A percentile compares a stretch with the other conserved stretches of the same genome.
Evolutionary conservation across 1,284 basidiomycete species (phyloP).

Genomic region (Leccinum pallidistipes): DNA sequence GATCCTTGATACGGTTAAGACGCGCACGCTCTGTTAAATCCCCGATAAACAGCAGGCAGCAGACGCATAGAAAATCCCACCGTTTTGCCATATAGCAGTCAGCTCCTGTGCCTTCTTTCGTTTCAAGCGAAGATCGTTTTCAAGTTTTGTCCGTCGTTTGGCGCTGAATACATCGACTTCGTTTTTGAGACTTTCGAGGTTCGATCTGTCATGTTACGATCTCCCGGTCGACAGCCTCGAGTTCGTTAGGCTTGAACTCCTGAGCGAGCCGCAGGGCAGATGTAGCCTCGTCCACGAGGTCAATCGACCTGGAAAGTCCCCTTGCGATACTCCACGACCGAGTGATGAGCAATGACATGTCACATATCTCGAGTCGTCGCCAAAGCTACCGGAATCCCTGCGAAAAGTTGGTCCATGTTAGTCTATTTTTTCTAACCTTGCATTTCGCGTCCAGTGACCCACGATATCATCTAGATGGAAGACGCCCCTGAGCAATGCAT

Average conservation of each 20-base stretch:
- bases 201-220: conserved; percentile 73
- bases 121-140: conserved; percentile 59
- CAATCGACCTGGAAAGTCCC: conserved; percentile 38
- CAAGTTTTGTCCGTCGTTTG: conserved; percentile 69
- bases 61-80: conserved; percentile 32
- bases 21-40: conserved; percentile 64
- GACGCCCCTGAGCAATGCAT: conserved; percentile 72
- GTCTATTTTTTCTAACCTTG: conserved; percentile 22
- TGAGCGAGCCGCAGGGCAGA: conserved; percentile 85
- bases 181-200: conserved; percentile 84
- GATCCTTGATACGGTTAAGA: conserved; percentile 74
- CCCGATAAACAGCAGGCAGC: not conserved
- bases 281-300: conserved; percentile 60
- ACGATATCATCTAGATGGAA: conserved; percentile 70
- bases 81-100: conserved; percentile 71
- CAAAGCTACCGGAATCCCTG: conserved; percentile 91
- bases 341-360: conserved; percentile 74
- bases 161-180: conserved; percentile 83
- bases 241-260: conserved; percentile 85
- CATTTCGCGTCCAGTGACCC: conserved; percentile 15
- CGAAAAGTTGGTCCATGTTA: conserved; percentile 86
- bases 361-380: conserved; percentile 84
- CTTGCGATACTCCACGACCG: conserved; percentile 79
- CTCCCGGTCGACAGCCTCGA: conserved; percentile 82
- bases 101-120: conserved; percentile 63